Evolutionary conservation across 768 basidiomycete genomes (phyloP), one percentile per base, ranked within the genome.

Genomic region (Polyporus arcularius): DNA sequence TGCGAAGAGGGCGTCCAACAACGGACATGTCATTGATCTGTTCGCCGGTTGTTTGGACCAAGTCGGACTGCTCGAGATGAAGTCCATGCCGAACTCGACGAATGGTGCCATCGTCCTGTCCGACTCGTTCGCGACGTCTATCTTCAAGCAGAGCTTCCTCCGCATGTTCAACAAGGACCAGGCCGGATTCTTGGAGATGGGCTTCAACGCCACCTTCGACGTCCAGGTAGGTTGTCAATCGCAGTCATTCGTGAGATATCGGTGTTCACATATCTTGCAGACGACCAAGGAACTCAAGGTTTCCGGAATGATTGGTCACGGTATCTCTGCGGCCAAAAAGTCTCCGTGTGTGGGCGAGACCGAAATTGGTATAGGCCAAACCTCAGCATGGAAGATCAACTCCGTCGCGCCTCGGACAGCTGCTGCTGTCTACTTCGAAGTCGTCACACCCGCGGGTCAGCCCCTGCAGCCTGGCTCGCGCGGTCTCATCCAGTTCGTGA

Each of bases 261-360:
- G 31, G 64, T 58, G 49, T 62, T 50, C 57, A 35, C 35, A 38
- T 41, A 55, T 16, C 16, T 28, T 46, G 21, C 28, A 98, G 93
- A 97, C 96, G 0, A 98, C 97, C 32, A 99, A 98, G 79, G 97
- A 99, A 72, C 84, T 99, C 64, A 98, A 96, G 73, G 94, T 99
- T 7, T 98, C 97, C 10, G 97, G 97, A 31, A 83, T 99, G 48
- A 99, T 98, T 66, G 96, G 96, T 3, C 96, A 98, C 70, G 96
- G 91, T 32, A 97, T 98, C 74, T 98, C 96, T 21, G 92, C 94
- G 15, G 96, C 91, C 65, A 99, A 98, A 78, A 98, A 98, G 73
- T 94, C 94, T 0, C 86, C 85, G 0, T 97, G 93, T 69, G 97
- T 99, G 16, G 97, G 96, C 61, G 97, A 99, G 78, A 98, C 97